A percentile compares a stretch with the other conserved stretches of the same genome.
Evolutionary conservation across 2,329 filamentous ascomycete species (phyloP).

Genomic region (Aspergillus unguis): DNA sequence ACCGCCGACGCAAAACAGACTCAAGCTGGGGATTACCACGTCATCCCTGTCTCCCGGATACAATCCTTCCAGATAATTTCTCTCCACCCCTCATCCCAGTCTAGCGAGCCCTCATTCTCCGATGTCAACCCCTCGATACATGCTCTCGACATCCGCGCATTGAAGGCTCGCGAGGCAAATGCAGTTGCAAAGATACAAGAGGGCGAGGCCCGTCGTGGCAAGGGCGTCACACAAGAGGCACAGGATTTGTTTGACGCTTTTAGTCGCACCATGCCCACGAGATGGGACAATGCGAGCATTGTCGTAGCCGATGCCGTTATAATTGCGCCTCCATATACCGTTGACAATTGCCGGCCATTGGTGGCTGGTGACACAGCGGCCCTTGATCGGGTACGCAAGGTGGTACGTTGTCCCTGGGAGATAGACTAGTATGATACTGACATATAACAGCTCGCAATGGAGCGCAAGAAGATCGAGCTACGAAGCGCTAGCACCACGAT

Average conservation of each 20-base stretch:
- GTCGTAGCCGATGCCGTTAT: conserved; percentile 60
- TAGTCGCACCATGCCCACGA: conserved; percentile 57
- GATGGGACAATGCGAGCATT: conserved; percentile 59
- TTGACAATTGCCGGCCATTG: conserved; percentile 51
- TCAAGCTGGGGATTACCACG: conserved; percentile 55
- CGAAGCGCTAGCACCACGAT: conserved; percentile 41
- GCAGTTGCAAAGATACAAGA: conserved; percentile 57
- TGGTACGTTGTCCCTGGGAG: conserved; percentile 39
- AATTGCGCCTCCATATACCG: conserved; percentile 56
- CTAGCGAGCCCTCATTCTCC: conserved; percentile 43
- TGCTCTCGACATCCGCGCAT: conserved; percentile 52
- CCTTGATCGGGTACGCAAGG: conserved; percentile 46
- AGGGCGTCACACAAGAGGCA: conserved; percentile 59
- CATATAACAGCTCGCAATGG: conserved; percentile 43
- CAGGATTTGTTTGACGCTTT: conserved; percentile 64
- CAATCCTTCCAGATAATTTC: conserved; percentile 55
- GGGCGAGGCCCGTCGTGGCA: conserved; percentile 56
- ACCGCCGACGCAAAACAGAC: conserved; percentile 40
- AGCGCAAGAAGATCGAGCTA: conserved; percentile 47
- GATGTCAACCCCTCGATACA: conserved; percentile 45
- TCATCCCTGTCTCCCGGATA: conserved; percentile 60
- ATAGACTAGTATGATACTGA: neutral
- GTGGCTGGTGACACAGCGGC: conserved; percentile 41
- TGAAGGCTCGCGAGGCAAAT: conserved; percentile 54
- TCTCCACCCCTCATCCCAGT: conserved; percentile 31